Evolutionary conservation across 441 rosid genomes (phyloP).

Genomic region (Gossypium gossypioides): DNA sequence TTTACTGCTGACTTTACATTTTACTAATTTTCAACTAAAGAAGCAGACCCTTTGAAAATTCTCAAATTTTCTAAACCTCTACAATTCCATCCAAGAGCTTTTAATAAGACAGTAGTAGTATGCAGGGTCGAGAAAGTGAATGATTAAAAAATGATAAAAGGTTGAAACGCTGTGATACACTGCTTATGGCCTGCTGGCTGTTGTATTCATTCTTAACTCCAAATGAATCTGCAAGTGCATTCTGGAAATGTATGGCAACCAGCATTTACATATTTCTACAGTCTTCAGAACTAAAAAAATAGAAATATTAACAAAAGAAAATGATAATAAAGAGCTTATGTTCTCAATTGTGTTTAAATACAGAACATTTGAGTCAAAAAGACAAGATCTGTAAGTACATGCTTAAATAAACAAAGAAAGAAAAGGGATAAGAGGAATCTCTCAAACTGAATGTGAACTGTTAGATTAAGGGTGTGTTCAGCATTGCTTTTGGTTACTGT

Average conservation of each 20-base stretch:
- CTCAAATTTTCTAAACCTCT: background rate
- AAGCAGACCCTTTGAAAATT: background rate
- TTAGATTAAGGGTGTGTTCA: background rate
- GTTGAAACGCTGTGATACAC: background rate
- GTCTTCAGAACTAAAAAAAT: no score
- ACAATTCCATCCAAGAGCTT: background rate
- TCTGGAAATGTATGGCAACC: background rate
- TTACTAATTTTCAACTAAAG: background rate
- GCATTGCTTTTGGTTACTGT: background rate
- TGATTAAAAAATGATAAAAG: background rate
- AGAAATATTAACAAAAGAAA: background rate
- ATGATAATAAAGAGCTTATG: background rate
- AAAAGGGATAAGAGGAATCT: background rate
- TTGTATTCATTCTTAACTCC: background rate
- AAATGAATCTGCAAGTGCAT: background rate
- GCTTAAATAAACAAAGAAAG: background rate
- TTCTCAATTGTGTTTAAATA: background rate
- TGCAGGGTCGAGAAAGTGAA: background rate
- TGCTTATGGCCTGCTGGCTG: background rate
- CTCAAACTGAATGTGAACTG: background rate
- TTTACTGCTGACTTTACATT: background rate
- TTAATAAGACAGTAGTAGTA: background rate
- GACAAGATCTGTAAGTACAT: background rate
- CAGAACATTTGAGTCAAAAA: background rate
- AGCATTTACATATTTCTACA: no score